These are phyloP conservation scores for Phytophthora agathidicida DNA, from an alignment of 352 stramenopile genomes.

Conservation along the genomic window DNA sequence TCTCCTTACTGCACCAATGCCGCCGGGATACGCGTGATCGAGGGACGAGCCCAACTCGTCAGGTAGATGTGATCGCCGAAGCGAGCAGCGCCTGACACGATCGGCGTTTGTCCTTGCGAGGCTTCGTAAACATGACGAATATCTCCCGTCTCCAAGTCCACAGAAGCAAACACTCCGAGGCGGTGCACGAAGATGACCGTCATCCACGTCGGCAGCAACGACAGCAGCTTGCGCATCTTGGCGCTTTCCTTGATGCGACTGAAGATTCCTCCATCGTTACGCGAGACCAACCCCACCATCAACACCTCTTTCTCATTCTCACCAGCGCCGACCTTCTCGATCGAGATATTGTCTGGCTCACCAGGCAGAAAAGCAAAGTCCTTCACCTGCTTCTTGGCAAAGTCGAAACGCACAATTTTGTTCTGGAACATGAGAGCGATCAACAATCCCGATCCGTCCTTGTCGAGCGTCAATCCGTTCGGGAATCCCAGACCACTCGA, in stretches of 20 bases:
- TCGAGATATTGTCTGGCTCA: conserved; percentile 56
- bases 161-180: conserved; percentile 45
- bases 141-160: conserved; percentile 54
- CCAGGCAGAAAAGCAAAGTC: conserved; percentile 71
- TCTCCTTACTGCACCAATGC: conserved; percentile 32
- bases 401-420: conserved; percentile 63
- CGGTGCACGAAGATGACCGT: conserved; percentile 37
- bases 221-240: conserved; percentile 66
- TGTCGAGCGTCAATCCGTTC: conserved; percentile 54
- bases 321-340: conserved; percentile 36
- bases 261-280: conserved; percentile 38
- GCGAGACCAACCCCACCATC: conserved; percentile 48
- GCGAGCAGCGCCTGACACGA: conserved; percentile 45
- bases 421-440: conserved; percentile 58
- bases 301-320: conserved; percentile 38
- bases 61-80: conserved; percentile 67
- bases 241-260: conserved; percentile 35
- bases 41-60: conserved; percentile 46
- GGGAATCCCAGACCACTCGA: conserved; percentile 46
- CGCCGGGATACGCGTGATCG: conserved; percentile 55
- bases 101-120: conserved; percentile 38
- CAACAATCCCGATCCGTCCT: conserved; percentile 44
- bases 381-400: conserved; percentile 44
- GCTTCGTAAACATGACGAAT: conserved; percentile 55
- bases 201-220: conserved; percentile 47